phyloP scores from a whole-genome alignment of 495 filamentous ascomycete genomes.

The Pyrenula aspistea region DNA sequence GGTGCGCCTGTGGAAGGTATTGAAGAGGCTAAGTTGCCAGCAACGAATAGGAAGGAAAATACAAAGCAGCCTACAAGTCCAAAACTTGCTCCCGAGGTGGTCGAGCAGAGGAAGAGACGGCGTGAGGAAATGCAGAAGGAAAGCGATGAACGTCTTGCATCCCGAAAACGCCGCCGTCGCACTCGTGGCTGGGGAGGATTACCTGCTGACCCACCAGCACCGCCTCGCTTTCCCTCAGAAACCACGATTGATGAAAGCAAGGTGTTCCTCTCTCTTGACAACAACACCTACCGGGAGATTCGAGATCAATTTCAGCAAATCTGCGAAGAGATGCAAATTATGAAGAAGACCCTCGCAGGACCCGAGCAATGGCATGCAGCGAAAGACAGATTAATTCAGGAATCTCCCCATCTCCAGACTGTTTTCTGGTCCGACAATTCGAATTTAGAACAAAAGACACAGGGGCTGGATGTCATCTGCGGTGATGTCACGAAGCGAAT shows the following conservation, averaged over 20 bases:
- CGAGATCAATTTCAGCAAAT: slow-evolving; percentile 58
- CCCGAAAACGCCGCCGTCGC: slow-evolving; percentile 59
- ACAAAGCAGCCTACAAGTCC: slow-evolving; percentile 16
- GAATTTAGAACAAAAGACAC: slow-evolving; percentile 38
- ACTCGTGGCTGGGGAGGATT: slow-evolving; percentile 60
- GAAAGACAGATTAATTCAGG: slow-evolving; percentile 55
- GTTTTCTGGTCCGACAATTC: slow-evolving; percentile 45
- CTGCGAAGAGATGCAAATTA: slow-evolving; percentile 49
- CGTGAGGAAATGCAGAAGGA: slow-evolving; percentile 47
- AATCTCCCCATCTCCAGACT: slow-evolving; percentile 50
- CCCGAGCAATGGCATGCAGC: slow-evolving; percentile 61
- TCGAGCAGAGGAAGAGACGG: slow-evolving; percentile 42
- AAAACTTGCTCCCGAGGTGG: slow-evolving; percentile 36
- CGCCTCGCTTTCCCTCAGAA: slow-evolving; percentile 70
- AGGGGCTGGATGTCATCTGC: slow-evolving; percentile 67
- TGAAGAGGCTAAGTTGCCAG: slow-evolving; percentile 26
- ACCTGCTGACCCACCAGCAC: slow-evolving; percentile 60
- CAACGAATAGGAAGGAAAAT: slow-evolving; percentile 14
- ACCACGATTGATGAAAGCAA: slow-evolving; percentile 74
- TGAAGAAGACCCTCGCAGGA: slow-evolving; percentile 63
- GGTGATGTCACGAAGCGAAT: slow-evolving; percentile 75
- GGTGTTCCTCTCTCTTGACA: slow-evolving; percentile 51
- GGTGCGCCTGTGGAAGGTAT: slow-evolving; percentile 28
- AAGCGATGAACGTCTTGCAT: slow-evolving; percentile 49
- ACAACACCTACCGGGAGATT: slow-evolving; percentile 45